Base-by-base conservation (phyloP, 2,329 filamentous ascomycete genomes). In the Corniculantispora saksenae region DNA sequence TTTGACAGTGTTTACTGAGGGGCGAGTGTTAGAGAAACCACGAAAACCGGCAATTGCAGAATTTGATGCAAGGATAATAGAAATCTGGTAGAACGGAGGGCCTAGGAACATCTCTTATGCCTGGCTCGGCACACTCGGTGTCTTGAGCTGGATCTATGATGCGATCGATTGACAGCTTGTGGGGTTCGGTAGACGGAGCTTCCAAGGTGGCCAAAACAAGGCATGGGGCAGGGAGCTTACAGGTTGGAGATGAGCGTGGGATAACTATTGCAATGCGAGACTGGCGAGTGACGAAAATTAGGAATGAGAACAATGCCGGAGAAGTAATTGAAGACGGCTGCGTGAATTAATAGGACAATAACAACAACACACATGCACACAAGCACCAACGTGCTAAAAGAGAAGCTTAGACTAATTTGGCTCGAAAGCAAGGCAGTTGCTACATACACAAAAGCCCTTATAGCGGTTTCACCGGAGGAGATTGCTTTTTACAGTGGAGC, bases 111-210 rank as follows among this genome's bases (percentile, higher is more conserved):
- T 32, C 10, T 15, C 13, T 32, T 32, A 32, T 23, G 25, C 29
- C 23, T 35, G 43, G 32, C 45, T 17, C 35, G 61, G 53, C 48
- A 63, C n/a, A 56, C 51, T 63, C 32, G 53, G 54, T 21, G 19
- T n/a, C n/a, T 32, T 13, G 4, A 50, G 40, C 19, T 51, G 38
- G 21, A 64, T 64, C 61, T 53, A 64, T 64, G 61, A 64, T 64
- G 61, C 61, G 61, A 64, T 64, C 45, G 61, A 58, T 43, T 40
- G 29, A 35, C 29, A 4, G 19, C 38, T 29, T 57, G 61, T 63
- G 61, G 61, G 29, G 61, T 64, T 25, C 60, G 23, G 60, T 9
- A 62, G 19, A 2, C 21, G 10, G 10, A 53, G 27, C 23, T 15
- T 59, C 4, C 3, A 25, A 7, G 5, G 17, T 25, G 25, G 9